Conservation (phyloP, 78 protist genomes). For the Dictyostelium capitatum region DNA sequence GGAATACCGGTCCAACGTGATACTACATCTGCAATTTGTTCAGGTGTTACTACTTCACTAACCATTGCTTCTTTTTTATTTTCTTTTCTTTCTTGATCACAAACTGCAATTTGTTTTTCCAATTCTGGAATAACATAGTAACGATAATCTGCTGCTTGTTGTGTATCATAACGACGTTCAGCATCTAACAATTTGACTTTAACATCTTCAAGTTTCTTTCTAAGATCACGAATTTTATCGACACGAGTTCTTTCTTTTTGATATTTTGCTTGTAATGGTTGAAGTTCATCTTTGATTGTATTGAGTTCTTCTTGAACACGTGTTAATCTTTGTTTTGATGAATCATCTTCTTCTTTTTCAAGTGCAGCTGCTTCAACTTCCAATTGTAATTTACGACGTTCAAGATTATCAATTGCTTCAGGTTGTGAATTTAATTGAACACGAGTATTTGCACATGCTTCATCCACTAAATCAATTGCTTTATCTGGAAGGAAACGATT, state of each 20-base stretch:
- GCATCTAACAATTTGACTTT: conserved; percentile 89
- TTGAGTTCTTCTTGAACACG: conserved; percentile 83
- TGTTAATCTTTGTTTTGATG: conserved; percentile 83
- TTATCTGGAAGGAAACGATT: conserved; percentile 98
- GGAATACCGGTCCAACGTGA: conserved; percentile 99
- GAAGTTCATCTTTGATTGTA: conserved; percentile 86
- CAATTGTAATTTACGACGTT: conserved; percentile 93
- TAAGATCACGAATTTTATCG: conserved; percentile 83
- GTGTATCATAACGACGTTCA: conserved; percentile 90
- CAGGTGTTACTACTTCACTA: conserved; percentile 84
- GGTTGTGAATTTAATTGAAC: conserved; percentile 98
- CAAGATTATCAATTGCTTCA: conserved; percentile 93
- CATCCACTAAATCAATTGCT: conserved; percentile 99
- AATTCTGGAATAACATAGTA: conserved; percentile 96
- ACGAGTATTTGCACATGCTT: conserved; percentile 95
- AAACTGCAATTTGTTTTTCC: conserved; percentile 72
- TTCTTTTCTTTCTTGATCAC: conserved; percentile 60
- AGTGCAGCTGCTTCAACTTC: conserved; percentile 95
- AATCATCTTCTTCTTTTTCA: conserved; percentile 89
- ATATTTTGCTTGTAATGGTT: conserved; percentile 88
- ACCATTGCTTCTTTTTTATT: conserved; percentile 57
- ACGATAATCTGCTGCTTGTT: conserved; percentile 92
- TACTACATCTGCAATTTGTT: conserved; percentile 92
- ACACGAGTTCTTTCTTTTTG: conserved; percentile 92
- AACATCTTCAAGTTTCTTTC: conserved; percentile 87